Evolutionary conservation across 441 rosid species (phyloP).

Genomic region (Euphorbia corollata): DNA sequence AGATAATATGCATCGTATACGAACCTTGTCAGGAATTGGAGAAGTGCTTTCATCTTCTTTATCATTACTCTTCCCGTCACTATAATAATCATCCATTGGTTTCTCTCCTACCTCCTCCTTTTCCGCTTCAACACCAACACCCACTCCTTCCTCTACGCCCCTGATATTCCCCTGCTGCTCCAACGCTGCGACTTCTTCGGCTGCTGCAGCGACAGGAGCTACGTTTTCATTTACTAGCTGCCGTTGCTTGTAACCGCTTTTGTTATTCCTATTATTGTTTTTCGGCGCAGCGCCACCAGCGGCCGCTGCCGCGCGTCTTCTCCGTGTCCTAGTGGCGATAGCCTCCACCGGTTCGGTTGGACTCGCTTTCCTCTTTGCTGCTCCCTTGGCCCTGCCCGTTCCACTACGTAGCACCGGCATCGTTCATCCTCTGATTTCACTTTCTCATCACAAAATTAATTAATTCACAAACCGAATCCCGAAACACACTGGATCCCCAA

Average conservation of each 20-base stretch:
- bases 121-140: constrained; percentile 15
- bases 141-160: constrained; percentile 21
- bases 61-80: constrained; percentile 37
- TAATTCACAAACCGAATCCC: not conserved
- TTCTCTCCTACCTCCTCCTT: constrained; percentile 41
- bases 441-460: constrained; percentile 6
- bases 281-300: constrained; percentile 16
- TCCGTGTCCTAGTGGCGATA: constrained; percentile 40
- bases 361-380: constrained; percentile 20
- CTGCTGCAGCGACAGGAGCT: constrained; percentile 20
- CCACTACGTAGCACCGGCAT: constrained; percentile 66
- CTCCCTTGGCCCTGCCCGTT: constrained; percentile 51
- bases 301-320: constrained; percentile 24
- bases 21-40: constrained; percentile 59
- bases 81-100: constrained; percentile 38
- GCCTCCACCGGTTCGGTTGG: constrained; percentile 38
- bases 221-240: constrained; percentile 33
- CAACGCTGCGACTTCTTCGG: constrained; percentile 10
- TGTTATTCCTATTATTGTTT: not conserved
- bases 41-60: constrained; percentile 56
- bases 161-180: constrained; percentile 21
- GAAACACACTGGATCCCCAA: not conserved
- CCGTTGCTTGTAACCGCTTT: constrained; percentile 24
- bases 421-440: constrained; percentile 44
- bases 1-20: not conserved